Conservation (phyloP, 2,329 filamentous ascomycete genomes). For the Cladophialophora bantiana region DNA sequence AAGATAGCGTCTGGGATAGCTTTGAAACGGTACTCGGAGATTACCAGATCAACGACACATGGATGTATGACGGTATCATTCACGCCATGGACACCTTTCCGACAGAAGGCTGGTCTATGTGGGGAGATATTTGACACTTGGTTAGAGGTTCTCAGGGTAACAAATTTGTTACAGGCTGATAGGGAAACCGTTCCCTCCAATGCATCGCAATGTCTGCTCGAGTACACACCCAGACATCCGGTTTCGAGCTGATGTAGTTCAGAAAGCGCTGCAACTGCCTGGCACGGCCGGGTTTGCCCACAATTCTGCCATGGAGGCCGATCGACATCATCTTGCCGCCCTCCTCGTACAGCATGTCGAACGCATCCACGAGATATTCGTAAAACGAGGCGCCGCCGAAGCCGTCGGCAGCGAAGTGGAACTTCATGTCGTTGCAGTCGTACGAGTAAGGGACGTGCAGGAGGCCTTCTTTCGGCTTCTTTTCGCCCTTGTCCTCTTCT, state of each 20-base stretch:
- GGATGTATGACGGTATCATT: constrained; percentile 5
- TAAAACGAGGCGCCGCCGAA: neutral
- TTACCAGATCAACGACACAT: neutral
- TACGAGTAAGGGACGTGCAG: constrained; percentile 3
- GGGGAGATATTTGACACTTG: neutral
- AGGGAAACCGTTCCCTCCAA: neutral
- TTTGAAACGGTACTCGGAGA: neutral
- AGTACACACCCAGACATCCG: neutral
- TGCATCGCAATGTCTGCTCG: neutral
- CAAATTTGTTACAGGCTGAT: neutral
- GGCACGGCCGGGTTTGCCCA: neutral
- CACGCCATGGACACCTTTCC: constrained; percentile 5
- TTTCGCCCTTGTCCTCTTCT: neutral
- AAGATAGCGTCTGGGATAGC: constrained; percentile 1
- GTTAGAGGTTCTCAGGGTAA: no score
- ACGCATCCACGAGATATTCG: neutral
- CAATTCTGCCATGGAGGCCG: neutral
- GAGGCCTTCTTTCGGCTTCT: neutral
- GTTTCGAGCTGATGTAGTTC: neutral
- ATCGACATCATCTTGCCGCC: constrained; percentile 8
- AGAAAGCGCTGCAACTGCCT: constrained; percentile 1
- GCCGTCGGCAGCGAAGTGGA: constrained; percentile 3
- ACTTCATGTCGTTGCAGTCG: constrained; percentile 8
- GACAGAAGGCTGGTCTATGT: neutral
- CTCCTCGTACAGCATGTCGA: constrained; percentile 4